A percentile compares a stretch with the other conserved stretches of the same genome.
phyloP scores from a whole-genome alignment of 139 green algal species.

The Zygnema circumcarinatum region DNA sequence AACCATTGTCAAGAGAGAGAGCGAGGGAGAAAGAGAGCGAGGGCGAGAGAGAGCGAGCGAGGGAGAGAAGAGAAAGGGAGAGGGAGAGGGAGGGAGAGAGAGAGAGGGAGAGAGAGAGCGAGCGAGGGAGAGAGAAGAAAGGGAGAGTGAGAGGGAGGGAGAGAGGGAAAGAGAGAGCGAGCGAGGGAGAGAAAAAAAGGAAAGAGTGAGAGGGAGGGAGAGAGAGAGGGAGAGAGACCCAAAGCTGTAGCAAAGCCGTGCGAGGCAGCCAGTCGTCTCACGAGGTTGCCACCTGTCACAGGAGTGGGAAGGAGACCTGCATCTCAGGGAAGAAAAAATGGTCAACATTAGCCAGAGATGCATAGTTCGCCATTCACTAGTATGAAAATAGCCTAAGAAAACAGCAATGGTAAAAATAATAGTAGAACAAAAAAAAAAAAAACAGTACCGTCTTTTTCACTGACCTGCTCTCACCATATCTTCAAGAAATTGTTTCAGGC shows the following conservation, averaged over 20 bases:
- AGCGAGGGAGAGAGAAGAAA: background rate
- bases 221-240: background rate
- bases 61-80: background rate
- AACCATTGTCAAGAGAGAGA: background rate
- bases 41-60: background rate
- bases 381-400: too few relatives aligned
- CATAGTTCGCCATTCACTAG: background rate
- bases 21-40: background rate
- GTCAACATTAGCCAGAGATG: background rate
- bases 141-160: constrained; percentile 2
- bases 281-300: constrained; percentile 36
- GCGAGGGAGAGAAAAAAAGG: background rate
- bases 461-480: constrained; percentile 32
- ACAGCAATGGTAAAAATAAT: too few relatives aligned
- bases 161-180: constrained; percentile 10
- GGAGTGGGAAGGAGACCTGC: constrained; percentile 32
- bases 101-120: background rate
- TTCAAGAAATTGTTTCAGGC: constrained; percentile 23
- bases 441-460: too few relatives aligned
- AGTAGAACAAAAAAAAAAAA: too few relatives aligned
- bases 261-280: constrained; percentile 21
- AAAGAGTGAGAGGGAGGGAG: background rate
- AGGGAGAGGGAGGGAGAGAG: background rate
- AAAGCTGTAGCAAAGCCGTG: constrained; percentile 5
- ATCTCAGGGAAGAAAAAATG: constrained; percentile 9